Base-by-base conservation (phyloP, 148 eudicot species). In the Euryodendron excelsum region DNA sequence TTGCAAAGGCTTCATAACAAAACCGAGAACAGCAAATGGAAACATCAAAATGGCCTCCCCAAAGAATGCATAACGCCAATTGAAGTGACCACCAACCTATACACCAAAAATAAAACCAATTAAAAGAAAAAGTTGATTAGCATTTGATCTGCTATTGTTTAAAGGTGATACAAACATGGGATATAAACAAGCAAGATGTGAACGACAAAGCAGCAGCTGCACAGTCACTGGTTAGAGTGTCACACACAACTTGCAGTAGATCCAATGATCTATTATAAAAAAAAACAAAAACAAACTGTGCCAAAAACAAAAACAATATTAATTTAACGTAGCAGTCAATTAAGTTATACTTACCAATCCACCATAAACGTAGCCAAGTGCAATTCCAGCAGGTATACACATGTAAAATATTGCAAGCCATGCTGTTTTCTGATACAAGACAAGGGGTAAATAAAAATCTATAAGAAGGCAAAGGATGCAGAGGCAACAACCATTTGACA, bases 321-420 rank as follows among this genome's bases (percentile, higher is more conserved):
- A n/a, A 30, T 20, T 64, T 36, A 12, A 33, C 34, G 72, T 63
- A n/a, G 20, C 44, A 63, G 20, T 28, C 39, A 73, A 70, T 55
- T 39, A 68, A 64, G 55, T 66, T 45, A 36, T 44, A 78, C 90
- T 76, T 76, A 93, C 99, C 91, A 88, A 56, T 72, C 99, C 98
- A 79, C 99, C 99, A 84, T 89, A 96, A 78, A 96, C 92, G 79
- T 96, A 96, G 71, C 99, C 99, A 83, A 92, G 65, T 39, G 99
- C 99, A 76, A 93, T 81, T 82, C 99, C 99, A 78, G 93, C 87
- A 27, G 99, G 99, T 87, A 96, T 96, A 75, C 98, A 96, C 99
- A 92, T 96, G 88, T 93, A 96, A 79, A 96, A 93, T 62, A 83
- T 77, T 82, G 91, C 97, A 80, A 96, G 92, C 98, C 99, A 96